Conservation (phyloP, 768 basidiomycete genomes). For the Suillus weaverae region DNA sequence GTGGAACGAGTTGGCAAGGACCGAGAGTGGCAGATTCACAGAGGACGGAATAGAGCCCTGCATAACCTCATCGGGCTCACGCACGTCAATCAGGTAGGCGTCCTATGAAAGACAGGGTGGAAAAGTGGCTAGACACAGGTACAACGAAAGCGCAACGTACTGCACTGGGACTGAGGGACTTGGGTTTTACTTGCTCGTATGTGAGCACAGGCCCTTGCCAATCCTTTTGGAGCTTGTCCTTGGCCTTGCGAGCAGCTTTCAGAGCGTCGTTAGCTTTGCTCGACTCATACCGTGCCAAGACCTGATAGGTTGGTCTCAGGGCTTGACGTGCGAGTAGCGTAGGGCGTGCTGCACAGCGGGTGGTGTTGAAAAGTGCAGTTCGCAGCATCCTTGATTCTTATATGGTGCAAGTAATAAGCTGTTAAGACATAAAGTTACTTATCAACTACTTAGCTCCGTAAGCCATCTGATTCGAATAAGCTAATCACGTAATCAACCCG, state of each 20-base stretch:
- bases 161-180: conserved; percentile 70
- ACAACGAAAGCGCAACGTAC: conserved; percentile 36
- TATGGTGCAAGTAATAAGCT: background rate
- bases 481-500: conserved; percentile 15
- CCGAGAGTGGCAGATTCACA: conserved; percentile 84
- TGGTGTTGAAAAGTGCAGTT: conserved; percentile 14
- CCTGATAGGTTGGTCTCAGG: conserved; percentile 14
- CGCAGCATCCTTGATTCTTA: conserved; percentile 24
- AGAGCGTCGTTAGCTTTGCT: conserved; percentile 26
- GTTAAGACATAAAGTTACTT: background rate
- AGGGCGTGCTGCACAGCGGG: conserved; percentile 16
- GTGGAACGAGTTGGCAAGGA: conserved; percentile 67
- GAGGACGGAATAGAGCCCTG: conserved; percentile 92
- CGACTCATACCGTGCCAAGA: conserved; percentile 36
- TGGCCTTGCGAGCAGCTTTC: conserved; percentile 32
- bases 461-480: background rate
- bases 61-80: conserved; percentile 87
- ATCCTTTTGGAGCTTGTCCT: conserved; percentile 53
- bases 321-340: conserved; percentile 9
- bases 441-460: background rate
- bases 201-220: conserved; percentile 75
- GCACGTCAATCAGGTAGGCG: conserved; percentile 82
- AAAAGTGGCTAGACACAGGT: background rate
- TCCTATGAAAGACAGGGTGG: conserved; percentile 44
- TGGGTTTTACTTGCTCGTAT: conserved; percentile 82